These are phyloP conservation scores for Podaxis sp. DNA, from an alignment of 768 basidiomycete species.

Conservation along the genomic window DNA sequence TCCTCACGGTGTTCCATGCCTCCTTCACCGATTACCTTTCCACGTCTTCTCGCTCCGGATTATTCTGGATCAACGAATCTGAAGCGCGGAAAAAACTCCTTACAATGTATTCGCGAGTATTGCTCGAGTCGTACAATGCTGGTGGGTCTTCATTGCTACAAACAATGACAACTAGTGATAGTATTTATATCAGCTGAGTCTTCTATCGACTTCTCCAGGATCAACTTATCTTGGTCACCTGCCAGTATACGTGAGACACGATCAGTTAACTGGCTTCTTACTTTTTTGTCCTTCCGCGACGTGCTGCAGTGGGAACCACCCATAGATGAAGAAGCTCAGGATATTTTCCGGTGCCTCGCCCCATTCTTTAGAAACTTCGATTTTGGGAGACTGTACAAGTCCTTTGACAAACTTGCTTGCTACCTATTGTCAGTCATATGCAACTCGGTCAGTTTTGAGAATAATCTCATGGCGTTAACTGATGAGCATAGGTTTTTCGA, in stretches of 20 bases:
- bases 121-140: not conserved
- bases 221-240: not conserved
- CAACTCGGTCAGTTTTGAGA: not conserved
- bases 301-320: not conserved
- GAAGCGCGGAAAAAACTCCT: not conserved
- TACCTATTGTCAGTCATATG: not conserved
- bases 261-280: not conserved
- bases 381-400: not conserved
- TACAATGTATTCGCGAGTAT: not conserved
- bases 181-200: not conserved
- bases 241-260: not conserved
- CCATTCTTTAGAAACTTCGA: not conserved
- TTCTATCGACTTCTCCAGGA: not conserved
- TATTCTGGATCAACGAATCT: not conserved
- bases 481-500: not conserved
- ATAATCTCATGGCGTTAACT: not conserved
- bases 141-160: not conserved
- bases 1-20: not conserved
- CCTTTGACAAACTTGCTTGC: not conserved
- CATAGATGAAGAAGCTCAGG: not conserved
- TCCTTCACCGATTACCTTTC: not conserved
- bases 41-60: not conserved
- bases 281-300: not conserved
- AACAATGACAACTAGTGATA: not conserved
- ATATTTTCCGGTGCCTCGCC: not conserved